Base-by-base conservation (phyloP, 2,329 filamentous ascomycete species). In the Cytospora schulzeri region DNA sequence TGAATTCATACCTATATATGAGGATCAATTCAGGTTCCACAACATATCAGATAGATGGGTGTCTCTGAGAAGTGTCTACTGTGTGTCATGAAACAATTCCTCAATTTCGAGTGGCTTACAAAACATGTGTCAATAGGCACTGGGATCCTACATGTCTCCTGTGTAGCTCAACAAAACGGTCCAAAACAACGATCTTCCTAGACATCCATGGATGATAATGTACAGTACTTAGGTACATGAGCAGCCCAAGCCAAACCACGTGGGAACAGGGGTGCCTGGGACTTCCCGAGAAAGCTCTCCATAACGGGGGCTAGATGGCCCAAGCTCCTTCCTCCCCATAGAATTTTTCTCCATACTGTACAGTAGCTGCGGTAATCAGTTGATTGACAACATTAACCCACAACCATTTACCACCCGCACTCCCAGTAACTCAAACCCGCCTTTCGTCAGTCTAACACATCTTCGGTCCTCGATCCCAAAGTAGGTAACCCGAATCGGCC, bases 211-310 rank as follows among this genome's bases (percentile, higher is more conserved):
- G n/a, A n/a, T n/a, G 31, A 33, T 33, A 5, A 33, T 33, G 31
- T 33, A 33, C 31, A 33, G 33, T 41, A n/a, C 17, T 19, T 41
- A 41, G 17, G 17, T n/a, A 41, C 38, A 5, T 19, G 3, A 41
- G 38, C 33, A 35, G 33, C 33, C 38, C 38, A 8, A 4, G 12
- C n/a, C 12, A 9, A 8, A 11, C 45, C 45, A 48, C 45, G 45
- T 48, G 45, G 45, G 19, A 48, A 14, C 45, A 48, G n/a, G 45
- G 45, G n/a, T 48, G 7, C 45, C 45, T 24, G n/a, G 45, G 11
- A 48, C 9, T 8, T 48, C 11, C 15, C 66, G 67, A 56, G 64
- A 67, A n/a, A 9, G 62, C 67, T 19, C 67, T 66, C 24, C 69
- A 71, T 56, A 63, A 66, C 14, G 61, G 65, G 26, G 9, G 45